phyloP scores from a whole-genome alignment of 371 early-diverging fungal species.

The Mortierella sp. region DNA sequence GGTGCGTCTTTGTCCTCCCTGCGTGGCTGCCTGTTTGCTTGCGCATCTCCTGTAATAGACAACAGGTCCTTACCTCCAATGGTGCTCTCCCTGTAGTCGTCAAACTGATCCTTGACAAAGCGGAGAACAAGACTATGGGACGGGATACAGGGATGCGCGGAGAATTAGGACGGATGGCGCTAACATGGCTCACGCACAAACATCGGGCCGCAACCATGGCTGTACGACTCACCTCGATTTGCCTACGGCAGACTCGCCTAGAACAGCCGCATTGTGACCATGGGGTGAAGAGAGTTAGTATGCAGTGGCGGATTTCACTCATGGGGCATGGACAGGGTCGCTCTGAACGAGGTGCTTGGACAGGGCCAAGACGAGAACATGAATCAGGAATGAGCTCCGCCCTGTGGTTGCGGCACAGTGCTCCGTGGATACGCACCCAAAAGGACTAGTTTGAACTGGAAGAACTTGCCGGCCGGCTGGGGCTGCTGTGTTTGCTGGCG shows the following conservation, averaged over 20 bases:
- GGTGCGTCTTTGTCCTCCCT: no score
- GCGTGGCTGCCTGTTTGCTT: no score
- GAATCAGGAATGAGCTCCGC: background rate
- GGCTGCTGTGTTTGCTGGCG: constrained; percentile 36
- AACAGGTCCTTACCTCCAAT: constrained; percentile 82
- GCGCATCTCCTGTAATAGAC: background rate
- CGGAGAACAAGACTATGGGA: constrained; percentile 86
- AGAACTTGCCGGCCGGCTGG: constrained; percentile 64
- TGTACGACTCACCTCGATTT: constrained; percentile 79
- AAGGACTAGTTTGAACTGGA: constrained; percentile 84
- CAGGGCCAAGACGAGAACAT: background rate
- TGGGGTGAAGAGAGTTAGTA: constrained; percentile 1
- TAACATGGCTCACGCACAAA: background rate
- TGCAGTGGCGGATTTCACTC: background rate
- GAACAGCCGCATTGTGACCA: background rate
- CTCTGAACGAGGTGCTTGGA: no score
- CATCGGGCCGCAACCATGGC: background rate
- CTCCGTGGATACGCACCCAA: constrained; percentile 63
- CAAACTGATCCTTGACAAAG: constrained; percentile 97
- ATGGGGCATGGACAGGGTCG: no score
- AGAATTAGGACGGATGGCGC: no score
- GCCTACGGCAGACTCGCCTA: constrained; percentile 91
- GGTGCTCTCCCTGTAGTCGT: constrained; percentile 98
- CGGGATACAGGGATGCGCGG: background rate
- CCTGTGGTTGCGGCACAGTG: no score